Base-by-base conservation (phyloP, 2,329 filamentous ascomycete species). In the Sphaerulina musiva region DNA sequence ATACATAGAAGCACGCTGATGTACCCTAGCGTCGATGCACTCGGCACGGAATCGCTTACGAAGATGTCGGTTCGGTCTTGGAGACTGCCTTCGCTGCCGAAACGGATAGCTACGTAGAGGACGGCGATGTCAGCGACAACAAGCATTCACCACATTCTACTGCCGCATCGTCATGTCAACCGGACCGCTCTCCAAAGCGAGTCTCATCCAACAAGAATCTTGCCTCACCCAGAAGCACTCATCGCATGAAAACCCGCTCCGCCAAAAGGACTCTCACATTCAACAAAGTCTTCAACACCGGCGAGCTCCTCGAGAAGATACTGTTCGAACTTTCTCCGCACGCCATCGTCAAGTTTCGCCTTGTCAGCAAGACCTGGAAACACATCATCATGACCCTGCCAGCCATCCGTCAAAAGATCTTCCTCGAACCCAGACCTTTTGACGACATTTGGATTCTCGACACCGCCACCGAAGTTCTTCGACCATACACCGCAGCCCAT, bases 281-380 rank as follows among this genome's bases (percentile, higher is more conserved):
- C 2, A 48, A 54, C 4, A 45, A 54, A 9, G 58, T 63, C 7
- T 38, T 63, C 36, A 38, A 56, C 41, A 63, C 59, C 3, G 39
- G 44, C 1, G 62, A 64, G 14, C 58, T 64, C 23, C 51, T 60
- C n/a, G 57, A 59, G 32, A 7, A 14, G 2, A 55, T 63, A 36
- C 46, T 64, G 20, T n/a, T 31, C 26, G 38, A 57, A 9, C 51
- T 64, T 3, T 51, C 56, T 10, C 7, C 53, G 12, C 1, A 42
- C 2, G 42, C 57, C 7, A 42, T 63, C n/a, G 10, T 64, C 20
- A 26, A 10, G 0, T 26, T 51, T 23, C 59, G 57, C 8, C 32
- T 32, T 10, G 68, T 69, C 5, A 67, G 64, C 50, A 53, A 51
- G 20, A 31, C 26, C 9, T 62, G 55, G 54, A 38, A 56, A 34